Percentiles rank a stretch among this genome's conserved stretches.
Conservation (phyloP, 306 rosid genomes). For the Quercus rubra region DNA sequence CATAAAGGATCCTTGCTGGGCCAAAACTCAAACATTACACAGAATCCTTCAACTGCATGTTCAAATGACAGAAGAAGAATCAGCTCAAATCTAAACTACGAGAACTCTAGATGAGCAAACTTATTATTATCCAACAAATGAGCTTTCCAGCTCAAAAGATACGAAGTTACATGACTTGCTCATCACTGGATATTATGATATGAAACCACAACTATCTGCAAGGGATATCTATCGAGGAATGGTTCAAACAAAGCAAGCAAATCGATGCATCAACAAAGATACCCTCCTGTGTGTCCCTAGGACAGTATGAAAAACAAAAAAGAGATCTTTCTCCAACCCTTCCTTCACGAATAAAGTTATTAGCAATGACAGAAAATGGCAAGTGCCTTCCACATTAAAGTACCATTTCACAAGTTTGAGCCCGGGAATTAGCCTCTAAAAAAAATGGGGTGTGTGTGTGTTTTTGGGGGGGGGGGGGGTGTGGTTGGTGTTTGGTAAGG, state of each 20-base stretch:
- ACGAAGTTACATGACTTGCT: not conserved
- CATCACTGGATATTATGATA: not conserved
- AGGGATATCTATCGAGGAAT: not conserved
- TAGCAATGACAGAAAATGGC: not conserved
- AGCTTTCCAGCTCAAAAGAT: not conserved
- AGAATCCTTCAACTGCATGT: not conserved
- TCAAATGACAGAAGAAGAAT: not conserved
- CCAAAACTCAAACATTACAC: not conserved
- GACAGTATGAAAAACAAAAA: not conserved
- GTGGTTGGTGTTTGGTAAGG: no score
- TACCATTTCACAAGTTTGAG: no score
- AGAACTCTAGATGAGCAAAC: not conserved
- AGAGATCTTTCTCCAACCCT: not conserved
- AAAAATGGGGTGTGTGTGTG: no score
- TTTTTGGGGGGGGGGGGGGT: rapidly evolving
- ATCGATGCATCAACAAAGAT: not conserved
- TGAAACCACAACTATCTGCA: not conserved
- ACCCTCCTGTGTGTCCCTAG: not conserved
- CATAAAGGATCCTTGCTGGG: not conserved
- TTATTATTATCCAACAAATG: not conserved
- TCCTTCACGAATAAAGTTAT: not conserved
- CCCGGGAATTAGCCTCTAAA: no score
- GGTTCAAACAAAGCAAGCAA: not conserved
- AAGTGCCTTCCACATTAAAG: no score
- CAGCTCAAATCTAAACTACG: not conserved